A percentile compares a stretch with the other conserved stretches of the same genome.
Conservation (phyloP, 352 stramenopile species). For the Elongisporangium prolatum region DNA sequence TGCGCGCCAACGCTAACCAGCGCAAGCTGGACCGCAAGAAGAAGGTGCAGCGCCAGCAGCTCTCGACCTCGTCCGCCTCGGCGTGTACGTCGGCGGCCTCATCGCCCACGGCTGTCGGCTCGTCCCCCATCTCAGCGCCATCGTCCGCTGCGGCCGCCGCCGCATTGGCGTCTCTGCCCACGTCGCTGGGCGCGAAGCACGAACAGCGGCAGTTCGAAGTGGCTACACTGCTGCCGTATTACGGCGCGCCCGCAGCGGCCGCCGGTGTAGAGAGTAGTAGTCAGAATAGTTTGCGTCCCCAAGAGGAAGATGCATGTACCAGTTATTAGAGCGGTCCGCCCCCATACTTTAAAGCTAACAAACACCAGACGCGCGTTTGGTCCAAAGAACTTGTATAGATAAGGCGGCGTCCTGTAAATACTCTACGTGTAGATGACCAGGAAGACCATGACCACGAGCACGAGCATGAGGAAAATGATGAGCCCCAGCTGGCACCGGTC, state of each 20-base stretch:
- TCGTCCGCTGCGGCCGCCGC: slow-evolving; percentile 38
- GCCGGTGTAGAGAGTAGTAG: slow-evolving; percentile 4
- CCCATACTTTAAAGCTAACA: background rate
- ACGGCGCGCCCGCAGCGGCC: background rate
- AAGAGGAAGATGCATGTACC: slow-evolving; percentile 11
- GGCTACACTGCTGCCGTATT: slow-evolving; percentile 2
- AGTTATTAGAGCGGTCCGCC: slow-evolving; percentile 10
- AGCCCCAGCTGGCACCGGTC: slow-evolving; percentile 76
- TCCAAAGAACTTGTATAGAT: slow-evolving; percentile 4
- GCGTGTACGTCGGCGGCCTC: background rate
- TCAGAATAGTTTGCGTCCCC: slow-evolving; percentile 11
- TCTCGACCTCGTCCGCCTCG: slow-evolving; percentile 9
- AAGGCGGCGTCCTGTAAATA: slow-evolving; percentile 6
- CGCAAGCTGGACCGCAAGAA: slow-evolving; percentile 84
- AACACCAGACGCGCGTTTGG: background rate
- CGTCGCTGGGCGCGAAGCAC: slow-evolving; percentile 21
- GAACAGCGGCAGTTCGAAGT: slow-evolving; percentile 24
- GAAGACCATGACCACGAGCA: slow-evolving; percentile 74
- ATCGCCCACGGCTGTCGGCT: background rate
- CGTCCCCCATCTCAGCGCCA: slow-evolving; percentile 8
- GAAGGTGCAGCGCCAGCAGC: slow-evolving; percentile 56
- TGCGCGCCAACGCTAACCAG: slow-evolving; percentile 77
- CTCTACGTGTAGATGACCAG: slow-evolving; percentile 80
- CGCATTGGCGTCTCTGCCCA: slow-evolving; percentile 31
- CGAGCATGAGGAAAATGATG: slow-evolving; percentile 62